Base-by-base conservation (phyloP, 306 rosid species). In the Trichosanthes truncata region DNA sequence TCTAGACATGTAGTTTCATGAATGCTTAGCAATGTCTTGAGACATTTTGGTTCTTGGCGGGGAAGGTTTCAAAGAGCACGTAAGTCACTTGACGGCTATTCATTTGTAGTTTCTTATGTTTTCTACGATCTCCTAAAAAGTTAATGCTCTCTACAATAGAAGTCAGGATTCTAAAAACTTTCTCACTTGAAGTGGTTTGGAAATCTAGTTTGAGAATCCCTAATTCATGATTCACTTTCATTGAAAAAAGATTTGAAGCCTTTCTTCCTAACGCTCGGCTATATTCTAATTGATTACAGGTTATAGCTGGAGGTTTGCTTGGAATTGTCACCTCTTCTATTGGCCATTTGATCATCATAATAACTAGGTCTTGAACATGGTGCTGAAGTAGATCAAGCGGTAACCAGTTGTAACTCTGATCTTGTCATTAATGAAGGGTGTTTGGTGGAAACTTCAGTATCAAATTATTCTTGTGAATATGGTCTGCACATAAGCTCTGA, bases 291-390 rank as follows among this genome's bases (percentile, higher is more conserved):
- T 73, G 78, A 40, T 78, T 87, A 83, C 96, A 95, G 99, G 99
- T 95, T 14, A 52, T 93, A 86, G 97, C 96, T 5, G 97, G 99
- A 78, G 85, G 88, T n/a, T 77, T 90, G 80, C 97, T 95, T 75
- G 99, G 99, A 46, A 60, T 89, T 35, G 4, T 77, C 79, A 93
- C 97, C 9, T 91, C 91, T 61, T 33, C 67, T 53, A 80, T 87
- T 45, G 97, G 96, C 56, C 86, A 83, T 85, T 69, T 93, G 88
- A 77, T 91, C 86, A 80, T 91, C 61, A 78, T 82, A 48, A 9
- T 90, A 78, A 62, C 65, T 25, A 76, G 36, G 69, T 55, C 83
- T 21, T 85, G 59, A 79, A 49, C 81, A 56, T 79, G 85, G 72
- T 25, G 52, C 52, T 49, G 53, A 56, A 78, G 63, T 23, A 53